phyloP scores from a whole-genome alignment of 352 stramenopile genomes.

The Aphanomyces invadans region DNA sequence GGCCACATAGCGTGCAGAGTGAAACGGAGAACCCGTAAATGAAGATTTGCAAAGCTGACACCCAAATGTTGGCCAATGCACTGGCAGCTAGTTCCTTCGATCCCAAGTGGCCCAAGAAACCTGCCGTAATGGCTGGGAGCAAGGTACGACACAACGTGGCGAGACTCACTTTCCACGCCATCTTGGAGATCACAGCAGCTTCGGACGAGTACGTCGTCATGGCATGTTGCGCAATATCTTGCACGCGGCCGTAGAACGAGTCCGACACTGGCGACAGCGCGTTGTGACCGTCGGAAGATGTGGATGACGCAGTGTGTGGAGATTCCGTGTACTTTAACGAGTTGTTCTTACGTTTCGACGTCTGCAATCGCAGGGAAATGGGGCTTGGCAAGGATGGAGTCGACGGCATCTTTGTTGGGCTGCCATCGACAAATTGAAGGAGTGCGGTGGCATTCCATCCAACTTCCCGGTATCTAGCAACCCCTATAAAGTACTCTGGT shows the following conservation, averaged over 20 bases:
- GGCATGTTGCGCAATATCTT: not conserved
- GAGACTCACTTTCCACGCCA: conserved; percentile 23
- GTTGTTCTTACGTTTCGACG: not conserved
- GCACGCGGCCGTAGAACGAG: not conserved
- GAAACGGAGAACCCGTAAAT: conserved; percentile 25
- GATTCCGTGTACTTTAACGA: not conserved
- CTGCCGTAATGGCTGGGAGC: conserved; percentile 18
- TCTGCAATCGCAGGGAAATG: not conserved
- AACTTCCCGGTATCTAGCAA: not conserved
- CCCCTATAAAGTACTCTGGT: not conserved
- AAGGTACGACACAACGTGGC: conserved; percentile 21
- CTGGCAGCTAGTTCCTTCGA: conserved; percentile 18
- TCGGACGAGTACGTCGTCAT: conserved; percentile 11
- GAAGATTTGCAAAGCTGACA: conserved; percentile 21
- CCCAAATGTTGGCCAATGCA: conserved; percentile 24
- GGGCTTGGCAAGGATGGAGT: not conserved
- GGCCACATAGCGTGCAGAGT: conserved; percentile 24
- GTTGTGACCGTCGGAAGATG: not conserved
- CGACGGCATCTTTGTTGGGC: not conserved
- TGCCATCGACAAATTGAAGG: not conserved
- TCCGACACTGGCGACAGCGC: not conserved
- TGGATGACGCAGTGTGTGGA: not conserved
- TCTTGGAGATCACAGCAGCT: conserved; percentile 20
- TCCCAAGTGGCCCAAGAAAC: conserved; percentile 19
- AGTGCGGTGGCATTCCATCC: too few species aligned